These are phyloP conservation scores for Silene coronaria DNA, from an alignment of 179 eudicot species.

Conservation along the genomic window DNA sequence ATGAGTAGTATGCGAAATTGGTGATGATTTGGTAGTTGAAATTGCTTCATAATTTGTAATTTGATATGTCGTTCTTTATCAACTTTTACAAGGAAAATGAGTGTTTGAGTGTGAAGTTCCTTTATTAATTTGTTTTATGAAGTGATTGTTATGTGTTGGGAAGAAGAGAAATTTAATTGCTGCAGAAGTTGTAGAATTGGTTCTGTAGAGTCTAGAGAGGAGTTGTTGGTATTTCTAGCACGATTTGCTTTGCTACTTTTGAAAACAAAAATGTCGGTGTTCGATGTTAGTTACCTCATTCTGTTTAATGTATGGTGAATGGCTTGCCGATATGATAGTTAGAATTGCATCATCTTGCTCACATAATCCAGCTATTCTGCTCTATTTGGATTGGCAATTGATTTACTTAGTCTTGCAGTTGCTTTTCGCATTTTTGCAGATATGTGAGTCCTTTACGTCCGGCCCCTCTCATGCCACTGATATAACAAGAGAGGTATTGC, in stretches of 20 bases:
- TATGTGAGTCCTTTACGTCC: constrained; percentile 78
- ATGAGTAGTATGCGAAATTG: background rate
- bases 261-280: background rate
- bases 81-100: background rate
- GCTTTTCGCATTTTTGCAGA: constrained; percentile 38
- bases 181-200: background rate
- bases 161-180: background rate
- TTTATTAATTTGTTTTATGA: background rate
- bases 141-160: background rate
- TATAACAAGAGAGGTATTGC: constrained; percentile 80
- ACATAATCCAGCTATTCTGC: background rate
- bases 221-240: background rate
- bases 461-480: constrained; percentile 89
- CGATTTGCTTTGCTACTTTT: background rate
- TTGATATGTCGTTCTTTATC: background rate
- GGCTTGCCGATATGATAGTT: background rate
- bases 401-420: constrained; percentile 4
- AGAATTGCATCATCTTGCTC: background rate
- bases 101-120: background rate
- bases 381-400: background rate
- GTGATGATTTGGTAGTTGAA: background rate
- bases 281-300: background rate
- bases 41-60: background rate
- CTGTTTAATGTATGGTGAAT: background rate
- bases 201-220: background rate